Percentiles rank a stretch among this genome's conserved stretches.
Evolutionary conservation across 331 rosid species (phyloP).

Genomic region (Malus hybrid): DNA sequence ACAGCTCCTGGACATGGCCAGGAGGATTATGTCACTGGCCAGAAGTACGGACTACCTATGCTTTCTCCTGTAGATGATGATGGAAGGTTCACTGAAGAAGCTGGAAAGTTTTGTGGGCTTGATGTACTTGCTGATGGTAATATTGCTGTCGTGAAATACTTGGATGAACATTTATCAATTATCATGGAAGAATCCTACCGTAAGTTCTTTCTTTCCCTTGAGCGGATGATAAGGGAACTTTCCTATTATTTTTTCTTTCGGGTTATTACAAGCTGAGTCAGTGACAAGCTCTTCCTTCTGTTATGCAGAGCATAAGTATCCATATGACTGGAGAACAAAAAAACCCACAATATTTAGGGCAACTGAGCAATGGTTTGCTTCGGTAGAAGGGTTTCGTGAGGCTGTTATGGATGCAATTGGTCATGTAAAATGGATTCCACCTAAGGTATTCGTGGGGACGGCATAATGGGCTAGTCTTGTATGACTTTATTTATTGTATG

Average conservation of each 20-base stretch:
- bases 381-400: constrained; percentile 89
- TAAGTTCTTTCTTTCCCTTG: constrained; percentile 21
- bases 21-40: constrained; percentile 91
- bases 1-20: constrained; percentile 99
- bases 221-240: neutral
- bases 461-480: neutral
- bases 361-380: constrained; percentile 99
- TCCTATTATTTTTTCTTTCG: neutral
- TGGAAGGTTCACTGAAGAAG: constrained; percentile 94
- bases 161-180: constrained; percentile 69
- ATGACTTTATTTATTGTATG: neutral
- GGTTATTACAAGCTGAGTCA: neutral
- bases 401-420: constrained; percentile 80
- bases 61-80: constrained; percentile 84
- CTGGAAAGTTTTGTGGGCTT: constrained; percentile 86
- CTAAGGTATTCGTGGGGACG: constrained; percentile 55
- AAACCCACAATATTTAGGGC: constrained; percentile 97
- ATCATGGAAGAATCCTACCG: constrained; percentile 91
- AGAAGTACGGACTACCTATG: constrained; percentile 81
- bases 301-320: constrained; percentile 89
- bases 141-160: constrained; percentile 65
- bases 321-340: constrained; percentile 98
- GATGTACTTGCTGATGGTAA: constrained; percentile 94
- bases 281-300: constrained; percentile 14
- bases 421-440: constrained; percentile 83